Evolutionary conservation across 371 early-diverging fungal species (phyloP).

Genomic region (Mucor lusitanicus): DNA sequence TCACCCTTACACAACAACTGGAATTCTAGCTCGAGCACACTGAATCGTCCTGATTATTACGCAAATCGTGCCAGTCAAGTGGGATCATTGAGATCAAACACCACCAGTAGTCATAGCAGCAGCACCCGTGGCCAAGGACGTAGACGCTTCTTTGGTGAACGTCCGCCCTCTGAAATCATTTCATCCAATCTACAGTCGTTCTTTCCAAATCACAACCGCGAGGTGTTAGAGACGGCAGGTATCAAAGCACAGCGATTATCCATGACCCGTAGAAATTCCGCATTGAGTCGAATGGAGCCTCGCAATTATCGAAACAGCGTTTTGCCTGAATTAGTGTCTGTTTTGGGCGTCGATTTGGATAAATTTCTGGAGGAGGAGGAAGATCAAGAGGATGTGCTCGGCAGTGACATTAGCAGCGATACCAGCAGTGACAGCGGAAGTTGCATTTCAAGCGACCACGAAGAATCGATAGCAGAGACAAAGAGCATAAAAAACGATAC

Average conservation of each 20-base stretch:
- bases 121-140: background rate
- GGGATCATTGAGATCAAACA: conserved; percentile 25
- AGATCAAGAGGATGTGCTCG: conserved; percentile 33
- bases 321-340: conserved; percentile 50
- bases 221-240: conserved; percentile 52
- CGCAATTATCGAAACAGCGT: conserved; percentile 46
- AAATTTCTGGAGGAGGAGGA: conserved; percentile 54
- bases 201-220: conserved; percentile 75
- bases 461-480: background rate
- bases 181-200: conserved; percentile 84
- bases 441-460: conserved; percentile 5
- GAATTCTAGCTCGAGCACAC: background rate
- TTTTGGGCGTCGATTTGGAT: conserved; percentile 51
- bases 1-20: conserved; percentile 2
- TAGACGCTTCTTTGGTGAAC: conserved; percentile 83
- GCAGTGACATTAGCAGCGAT: background rate
- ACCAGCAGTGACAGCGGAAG: conserved; percentile 1
- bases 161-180: conserved; percentile 92
- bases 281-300: conserved; percentile 19
- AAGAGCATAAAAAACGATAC: background rate
- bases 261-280: conserved; percentile 40
- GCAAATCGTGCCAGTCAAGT: conserved; percentile 8
- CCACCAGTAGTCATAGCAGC: background rate
- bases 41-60: conserved; percentile 1
- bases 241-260: conserved; percentile 53